Evolutionary conservation across 345 rosid genomes (phyloP), one percentile per base, ranked within the genome.

Genomic region (Aurinia saxatilis): DNA sequence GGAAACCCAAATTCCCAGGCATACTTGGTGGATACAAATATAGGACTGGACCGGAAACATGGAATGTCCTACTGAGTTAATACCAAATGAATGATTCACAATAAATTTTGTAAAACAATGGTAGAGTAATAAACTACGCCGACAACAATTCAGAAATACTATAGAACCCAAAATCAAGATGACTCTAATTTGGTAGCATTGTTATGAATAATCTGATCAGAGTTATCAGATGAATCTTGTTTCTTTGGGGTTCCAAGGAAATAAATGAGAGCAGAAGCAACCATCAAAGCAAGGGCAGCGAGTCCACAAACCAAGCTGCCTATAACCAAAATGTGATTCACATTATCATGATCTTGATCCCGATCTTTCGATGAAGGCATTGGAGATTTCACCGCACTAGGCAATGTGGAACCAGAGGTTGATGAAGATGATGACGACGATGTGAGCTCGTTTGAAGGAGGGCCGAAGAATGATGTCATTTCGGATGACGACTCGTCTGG

Each of bases 381-480:
- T 15, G 74, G 68, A 46, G 74, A 71, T 50, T 18, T 71, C 66
- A 64, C 75, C 9, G 75, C 70, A 42, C 56, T 71, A 3, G 75
- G 75, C 29, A 57, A 57, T 13, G 46, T 64, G 29, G 75, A 63
- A 5, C 31, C 5, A 40, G 59, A 16, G 3, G 69, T 37, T n/a
- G 73, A 18, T 2, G 65, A 59, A 0, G 53, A 39, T 21, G 50
- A 5, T 4, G 70, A 15, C 0, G 70, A n/a, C 13, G n/a, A n/a
- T n/a, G 39, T 25, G 3, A 52, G 9, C 46, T 57, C 63, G 7
- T 42, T 44, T 29, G 61, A 40, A 60, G 74, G 68, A 1, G 75
- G 41, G 9, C 73, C 60, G 65, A 89, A 89, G 77, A 82, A 89
- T 0, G 82, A 65, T 70, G 63, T 73, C 89, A 82, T 77, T 17